Conservation (phyloP, 2,329 filamentous ascomycete species). For the Pseudopithomyces chartarum region DNA sequence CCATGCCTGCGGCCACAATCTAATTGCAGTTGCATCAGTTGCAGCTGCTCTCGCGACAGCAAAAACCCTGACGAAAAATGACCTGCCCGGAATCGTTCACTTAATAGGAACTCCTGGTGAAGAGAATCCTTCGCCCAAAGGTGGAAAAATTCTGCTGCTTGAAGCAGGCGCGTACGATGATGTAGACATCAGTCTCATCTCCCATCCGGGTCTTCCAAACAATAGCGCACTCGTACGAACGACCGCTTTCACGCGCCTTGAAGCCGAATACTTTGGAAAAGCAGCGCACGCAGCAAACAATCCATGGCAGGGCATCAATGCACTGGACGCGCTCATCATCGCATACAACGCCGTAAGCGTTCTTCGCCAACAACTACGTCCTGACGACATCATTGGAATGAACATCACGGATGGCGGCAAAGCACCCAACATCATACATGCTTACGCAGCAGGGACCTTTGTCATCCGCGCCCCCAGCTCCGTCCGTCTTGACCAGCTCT, state of each 20-base stretch:
- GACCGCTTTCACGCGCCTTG: slow-evolving; percentile 19
- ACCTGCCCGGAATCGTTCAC: slow-evolving; percentile 52
- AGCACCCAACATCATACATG: slow-evolving; percentile 47
- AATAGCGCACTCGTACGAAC: slow-evolving; percentile 27
- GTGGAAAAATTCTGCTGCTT: slow-evolving; percentile 57
- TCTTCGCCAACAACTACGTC: slow-evolving; percentile 47
- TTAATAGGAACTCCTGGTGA: slow-evolving; percentile 61
- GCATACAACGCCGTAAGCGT: slow-evolving; percentile 44
- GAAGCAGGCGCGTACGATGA: slow-evolving; percentile 50
- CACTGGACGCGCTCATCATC: slow-evolving; percentile 45
- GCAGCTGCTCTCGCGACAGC: slow-evolving; percentile 51
- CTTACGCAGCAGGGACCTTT: slow-evolving; percentile 44
- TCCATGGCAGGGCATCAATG: slow-evolving; percentile 49
- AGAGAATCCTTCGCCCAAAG: slow-evolving; percentile 52
- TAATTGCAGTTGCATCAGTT: slow-evolving; percentile 49
- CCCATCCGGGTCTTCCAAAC: slow-evolving; percentile 32
- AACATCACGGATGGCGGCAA: slow-evolving; percentile 35
- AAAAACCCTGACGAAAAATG: slow-evolving; percentile 48
- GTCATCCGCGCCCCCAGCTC: slow-evolving; percentile 42
- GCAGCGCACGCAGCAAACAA: slow-evolving; percentile 46
- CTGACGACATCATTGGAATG: slow-evolving; percentile 47
- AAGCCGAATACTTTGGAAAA: slow-evolving; percentile 27
- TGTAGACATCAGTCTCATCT: slow-evolving; percentile 26
- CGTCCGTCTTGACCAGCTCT: slow-evolving; percentile 35
- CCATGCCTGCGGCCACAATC: slow-evolving; percentile 54